Conservation (phyloP, 371 early-diverging fungal genomes). For the Nematocida sp. region DNA sequence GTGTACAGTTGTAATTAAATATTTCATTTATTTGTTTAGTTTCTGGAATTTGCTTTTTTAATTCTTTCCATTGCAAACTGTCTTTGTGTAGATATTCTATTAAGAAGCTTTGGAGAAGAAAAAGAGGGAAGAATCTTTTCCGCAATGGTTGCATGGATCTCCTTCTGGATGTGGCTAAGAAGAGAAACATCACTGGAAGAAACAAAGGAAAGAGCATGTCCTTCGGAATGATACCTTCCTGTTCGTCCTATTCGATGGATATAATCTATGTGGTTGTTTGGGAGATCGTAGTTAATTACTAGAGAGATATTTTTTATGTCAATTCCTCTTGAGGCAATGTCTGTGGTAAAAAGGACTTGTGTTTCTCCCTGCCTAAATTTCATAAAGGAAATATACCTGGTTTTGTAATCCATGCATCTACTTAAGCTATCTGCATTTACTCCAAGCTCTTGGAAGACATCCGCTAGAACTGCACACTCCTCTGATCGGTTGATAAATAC, state of each 20-base stretch:
- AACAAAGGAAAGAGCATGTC: constrained; percentile 52
- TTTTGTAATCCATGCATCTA: constrained; percentile 25
- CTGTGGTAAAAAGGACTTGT: constrained; percentile 82
- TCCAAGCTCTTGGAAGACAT: constrained; percentile 45
- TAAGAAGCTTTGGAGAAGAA: constrained; percentile 25
- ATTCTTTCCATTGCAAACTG: constrained; percentile 23
- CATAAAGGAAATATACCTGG: constrained; percentile 10
- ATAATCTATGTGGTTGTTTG: constrained; percentile 83
- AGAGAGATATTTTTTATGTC: constrained; percentile 87
- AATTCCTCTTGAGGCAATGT: constrained; percentile 86
- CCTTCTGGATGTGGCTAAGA: constrained; percentile 29
- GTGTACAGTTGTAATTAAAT: too few relatives aligned
- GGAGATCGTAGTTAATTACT: constrained; percentile 91
- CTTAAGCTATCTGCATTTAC: constrained; percentile 46
- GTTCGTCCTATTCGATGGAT: constrained; percentile 81
- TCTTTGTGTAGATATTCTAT: constrained; percentile 39
- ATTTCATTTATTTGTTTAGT: too few relatives aligned
- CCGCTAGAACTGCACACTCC: constrained; percentile 34
- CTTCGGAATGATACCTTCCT: constrained; percentile 70
- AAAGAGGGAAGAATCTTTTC: constrained; percentile 42
- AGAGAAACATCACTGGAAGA: constrained; percentile 1
- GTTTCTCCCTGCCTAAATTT: constrained; percentile 13
- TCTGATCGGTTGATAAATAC: constrained; percentile 50
- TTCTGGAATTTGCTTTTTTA: background rate
- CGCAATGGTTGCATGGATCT: background rate